Base-by-base conservation (phyloP, 257 asterid genomes). In the Echium plantagineum region DNA sequence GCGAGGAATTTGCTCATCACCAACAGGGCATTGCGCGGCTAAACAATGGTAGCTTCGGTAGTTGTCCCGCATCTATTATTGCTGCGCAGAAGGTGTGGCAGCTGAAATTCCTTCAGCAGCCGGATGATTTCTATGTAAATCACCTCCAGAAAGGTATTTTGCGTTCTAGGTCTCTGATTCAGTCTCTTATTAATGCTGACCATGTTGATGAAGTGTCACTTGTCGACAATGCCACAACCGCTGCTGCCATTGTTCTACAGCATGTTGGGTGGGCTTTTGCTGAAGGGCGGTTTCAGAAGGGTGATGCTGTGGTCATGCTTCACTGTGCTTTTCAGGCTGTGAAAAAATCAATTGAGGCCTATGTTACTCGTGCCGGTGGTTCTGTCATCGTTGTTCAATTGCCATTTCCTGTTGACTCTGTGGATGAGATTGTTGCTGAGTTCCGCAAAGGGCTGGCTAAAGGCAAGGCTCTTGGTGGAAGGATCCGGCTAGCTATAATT, bases 281-380 rank as follows among this genome's bases (percentile, higher is more conserved):
- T 0, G 94, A 85, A 18, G 91, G 94, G 21, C 81, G 79, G 4
- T 91, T 87, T 54, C 86, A 85, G 74, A 82, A 85, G 69, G 98
- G 96, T 7, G 98, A 91, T 17, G 95, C 96, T 6, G 96, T 91
- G 8, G 94, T 91, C 57, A 91, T 91, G 95, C 95, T 91, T 69
- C 98, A 91, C 77, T 91, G 95, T 57, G 98, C 96, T 49, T 91
- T 74, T 61, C 94, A 85, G 79, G 98, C 96, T 9, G 94, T 91
- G 48, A 87, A 87, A 80, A 91, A 91, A 75, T 91, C 96, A 17
- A 85, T 91, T 18, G 95, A 91, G 85, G 98, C 96, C 2, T 91
- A 91, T 52, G 96, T 91, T 6, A 82, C 93, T 3, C 89, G 98
- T 0, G 98, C 98, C 3, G 96, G 96, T 0, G 98, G 98, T 15